Conservation (phyloP, 805 yeast species). For the Candida silvatica region DNA sequence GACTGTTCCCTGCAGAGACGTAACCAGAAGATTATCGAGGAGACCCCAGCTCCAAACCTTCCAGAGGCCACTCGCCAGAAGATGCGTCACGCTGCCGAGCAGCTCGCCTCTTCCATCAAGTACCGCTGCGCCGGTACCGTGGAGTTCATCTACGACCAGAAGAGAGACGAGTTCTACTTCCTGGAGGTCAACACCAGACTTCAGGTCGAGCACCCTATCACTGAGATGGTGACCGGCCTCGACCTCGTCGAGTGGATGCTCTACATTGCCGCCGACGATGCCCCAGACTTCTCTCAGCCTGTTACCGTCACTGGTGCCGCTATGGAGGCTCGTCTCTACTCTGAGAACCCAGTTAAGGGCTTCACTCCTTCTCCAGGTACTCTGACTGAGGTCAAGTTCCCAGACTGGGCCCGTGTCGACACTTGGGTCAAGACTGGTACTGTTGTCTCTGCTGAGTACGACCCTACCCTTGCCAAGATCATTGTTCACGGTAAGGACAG, state of each 20-base stretch:
- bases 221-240: slow-evolving; percentile 90
- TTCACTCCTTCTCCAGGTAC: slow-evolving; percentile 97
- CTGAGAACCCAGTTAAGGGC: slow-evolving; percentile 94
- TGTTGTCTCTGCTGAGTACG: slow-evolving; percentile 83
- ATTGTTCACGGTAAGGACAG: slow-evolving; percentile 91
- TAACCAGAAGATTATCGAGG: slow-evolving; percentile 93
- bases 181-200: slow-evolving; percentile 93
- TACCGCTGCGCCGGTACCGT: slow-evolving; percentile 98
- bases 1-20: slow-evolving; percentile 97
- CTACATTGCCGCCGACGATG: slow-evolving; percentile 77
- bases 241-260: slow-evolving; percentile 98
- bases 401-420: slow-evolving; percentile 87
- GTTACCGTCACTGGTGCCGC: slow-evolving; percentile 74
- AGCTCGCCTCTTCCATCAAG: slow-evolving; percentile 70
- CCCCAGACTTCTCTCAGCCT: slow-evolving; percentile 65
- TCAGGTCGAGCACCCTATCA: slow-evolving; percentile 97
- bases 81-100: slow-evolving; percentile 81
- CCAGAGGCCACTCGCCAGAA: slow-evolving; percentile 68
- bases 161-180: slow-evolving; percentile 84
- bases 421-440: slow-evolving; percentile 93
- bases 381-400: slow-evolving; percentile 76
- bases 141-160: slow-evolving; percentile 86
- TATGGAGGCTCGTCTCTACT: slow-evolving; percentile 94
- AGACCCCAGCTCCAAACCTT: slow-evolving; percentile 94
- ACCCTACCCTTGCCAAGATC: slow-evolving; percentile 93